These are phyloP conservation scores for Ophiostoma fasciatum DNA, from an alignment of 2,329 filamentous ascomycete genomes.

Conservation along the genomic window DNA sequence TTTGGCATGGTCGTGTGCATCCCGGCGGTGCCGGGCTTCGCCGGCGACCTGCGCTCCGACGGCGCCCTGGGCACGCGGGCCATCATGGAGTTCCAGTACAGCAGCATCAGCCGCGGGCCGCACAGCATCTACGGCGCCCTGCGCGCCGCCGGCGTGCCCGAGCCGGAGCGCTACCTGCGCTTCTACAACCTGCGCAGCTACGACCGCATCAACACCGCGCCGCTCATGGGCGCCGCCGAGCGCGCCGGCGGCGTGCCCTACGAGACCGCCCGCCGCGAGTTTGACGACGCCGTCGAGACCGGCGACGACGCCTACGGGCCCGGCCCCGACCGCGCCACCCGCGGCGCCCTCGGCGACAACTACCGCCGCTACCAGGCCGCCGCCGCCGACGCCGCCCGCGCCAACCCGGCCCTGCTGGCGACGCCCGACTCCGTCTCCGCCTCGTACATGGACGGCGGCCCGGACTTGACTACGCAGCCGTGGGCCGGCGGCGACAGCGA, in stretches of 20 bases:
- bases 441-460: constrained; percentile 71
- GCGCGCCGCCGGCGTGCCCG: constrained; percentile 44
- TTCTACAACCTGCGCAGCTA: constrained; percentile 81
- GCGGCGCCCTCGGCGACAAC: constrained; percentile 24
- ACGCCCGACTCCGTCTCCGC: constrained; percentile 59
- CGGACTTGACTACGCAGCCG: constrained; percentile 45
- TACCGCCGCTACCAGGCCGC: constrained; percentile 62
- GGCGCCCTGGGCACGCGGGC: constrained; percentile 62
- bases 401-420: neutral
- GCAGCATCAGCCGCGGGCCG: constrained; percentile 62
- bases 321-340: constrained; percentile 6
- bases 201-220: constrained; percentile 63
- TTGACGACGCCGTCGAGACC: constrained; percentile 41
- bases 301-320: constrained; percentile 24
- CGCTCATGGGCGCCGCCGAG: constrained; percentile 45
- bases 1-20: constrained; percentile 69
- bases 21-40: constrained; percentile 68
- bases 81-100: constrained; percentile 82
- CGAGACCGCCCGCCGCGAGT: constrained; percentile 47
- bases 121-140: constrained; percentile 64
- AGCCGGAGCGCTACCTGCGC: constrained; percentile 59
- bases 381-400: constrained; percentile 28
- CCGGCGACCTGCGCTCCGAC: constrained; percentile 61
- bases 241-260: constrained; percentile 50
- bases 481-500: constrained; percentile 25